Base-by-base conservation (phyloP, 73 alveolate species). In the Urostyla sp. region DNA sequence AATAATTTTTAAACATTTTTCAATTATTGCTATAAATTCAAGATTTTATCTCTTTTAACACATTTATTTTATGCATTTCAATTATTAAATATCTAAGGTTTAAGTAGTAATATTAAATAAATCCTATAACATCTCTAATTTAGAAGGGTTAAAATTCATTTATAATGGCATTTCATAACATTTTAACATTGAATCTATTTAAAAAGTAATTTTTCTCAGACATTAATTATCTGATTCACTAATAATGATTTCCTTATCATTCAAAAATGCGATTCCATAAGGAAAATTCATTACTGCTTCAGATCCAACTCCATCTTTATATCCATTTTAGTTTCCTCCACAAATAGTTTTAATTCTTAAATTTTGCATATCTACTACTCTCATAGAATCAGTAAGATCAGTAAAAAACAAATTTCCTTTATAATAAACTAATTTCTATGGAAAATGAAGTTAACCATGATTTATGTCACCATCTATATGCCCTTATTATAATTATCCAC, bases 151-250 rank as follows among this genome's bases (percentile, higher is more conserved):
- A n/a, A n/a, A n/a, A n/a, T n/a, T n/a, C n/a, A n/a, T n/a, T n/a
- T n/a, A n/a, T n/a, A n/a, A n/a, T n/a, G n/a, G n/a, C n/a, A n/a
- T n/a, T n/a, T n/a, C n/a, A n/a, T n/a, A n/a, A n/a, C n/a, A n/a
- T n/a, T n/a, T n/a, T n/a, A n/a, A n/a, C 4, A 21, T 30, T 21
- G 50, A 34, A 55, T 16, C 31, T 50, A 23, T 4, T 7, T 74
- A 43, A 1, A 74, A 1, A 34, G 28, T 35, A n/a, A 74, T 26
- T 11, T 53, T 50, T 54, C 86, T 53, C 28, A 74, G 27, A 55
- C 75, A 53, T 20, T 74, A 75, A 74, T 74, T 74, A 32, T 74
- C 86, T 3, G 75, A 50, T 74, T 74, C 86, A 11, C 76, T 50
- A 15, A 74, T 26, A n/a, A 48, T 48, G n/a, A 40, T 34, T n/a